Conservation (phyloP, 1,284 basidiomycete species). For the Pisolithus thermaeus region DNA sequence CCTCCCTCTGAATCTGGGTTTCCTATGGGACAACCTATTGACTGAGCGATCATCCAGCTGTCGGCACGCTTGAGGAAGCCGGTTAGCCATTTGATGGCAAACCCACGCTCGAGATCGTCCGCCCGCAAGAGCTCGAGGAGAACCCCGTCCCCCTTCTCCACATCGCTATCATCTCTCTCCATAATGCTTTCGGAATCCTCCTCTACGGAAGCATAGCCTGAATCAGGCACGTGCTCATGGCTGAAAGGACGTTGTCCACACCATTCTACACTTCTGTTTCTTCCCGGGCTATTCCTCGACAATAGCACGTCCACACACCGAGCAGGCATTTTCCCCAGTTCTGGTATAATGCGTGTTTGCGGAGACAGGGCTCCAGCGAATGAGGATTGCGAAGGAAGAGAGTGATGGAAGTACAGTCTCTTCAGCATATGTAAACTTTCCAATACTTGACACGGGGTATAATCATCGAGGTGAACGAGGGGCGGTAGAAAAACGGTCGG, state of each 20-base stretch:
- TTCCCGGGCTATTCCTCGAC: background rate
- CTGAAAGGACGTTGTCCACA: conserved; percentile 29
- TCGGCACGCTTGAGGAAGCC: conserved; percentile 58
- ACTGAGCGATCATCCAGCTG: background rate
- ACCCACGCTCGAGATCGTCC: conserved; percentile 50
- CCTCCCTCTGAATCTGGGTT: conserved; percentile 24
- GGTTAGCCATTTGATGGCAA: conserved; percentile 52
- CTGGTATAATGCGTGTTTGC: background rate
- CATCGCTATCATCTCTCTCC: conserved; percentile 13
- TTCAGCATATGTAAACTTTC: conserved; percentile 37
- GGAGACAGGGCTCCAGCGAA: conserved; percentile 11
- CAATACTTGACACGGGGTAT: conserved; percentile 29
- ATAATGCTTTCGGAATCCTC: conserved; percentile 38
- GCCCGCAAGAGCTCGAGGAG: conserved; percentile 36
- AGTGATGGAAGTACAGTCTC: conserved; percentile 37
- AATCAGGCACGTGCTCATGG: conserved; percentile 41
- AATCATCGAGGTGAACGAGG: conserved; percentile 35
- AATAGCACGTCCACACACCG: background rate
- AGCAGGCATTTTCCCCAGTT: background rate
- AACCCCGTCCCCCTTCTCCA: conserved; percentile 3
- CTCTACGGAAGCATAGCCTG: conserved; percentile 60
- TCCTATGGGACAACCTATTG: conserved; percentile 33
- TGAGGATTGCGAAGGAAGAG: conserved; percentile 4
- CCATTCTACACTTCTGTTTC: conserved; percentile 12
- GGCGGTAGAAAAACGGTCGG: conserved; percentile 45